Evolutionary conservation across 805 yeast genomes (phyloP), one percentile per base, ranked within the genome.

Genomic region (Myxozyma vanderwaltii): DNA sequence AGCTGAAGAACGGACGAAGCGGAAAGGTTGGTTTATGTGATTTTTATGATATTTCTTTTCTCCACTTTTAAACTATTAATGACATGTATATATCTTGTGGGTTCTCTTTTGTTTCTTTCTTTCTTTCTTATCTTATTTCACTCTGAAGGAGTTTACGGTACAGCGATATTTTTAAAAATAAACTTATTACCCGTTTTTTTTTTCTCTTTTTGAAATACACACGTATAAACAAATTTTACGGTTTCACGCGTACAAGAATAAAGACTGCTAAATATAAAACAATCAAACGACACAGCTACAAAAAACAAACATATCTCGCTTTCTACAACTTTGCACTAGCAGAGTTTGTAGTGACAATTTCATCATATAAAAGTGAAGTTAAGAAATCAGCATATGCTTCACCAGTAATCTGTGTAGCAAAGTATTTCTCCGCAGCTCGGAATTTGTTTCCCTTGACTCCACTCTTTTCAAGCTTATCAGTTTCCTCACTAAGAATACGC

Each of bases 341-440:
- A 40, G 50, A 39, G 23, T 24, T 35, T 17, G 44, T 26, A 54
- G 52, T 51, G 23, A 61, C 58, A 31, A 61, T 61, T 17, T 61
- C 65, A 43, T 61, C 64, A 52, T 61, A 61, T 48, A 61, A 24
- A 51, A 61, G 33, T 41, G 86, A 80, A 57, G 90, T 86, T 69
- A 86, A 79, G 75, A 86, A 85, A 68, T 85, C 86, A 58, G 82
- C 77, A 75, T 82, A 84, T 66, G 76, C 78, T 71, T 84, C 84
- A 68, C 82, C 85, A 67, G 81, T 75, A 67, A 84, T 82, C 72
- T 84, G 88, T n/a, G 87, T 86, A 59, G 76, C 79, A 71, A 84
- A 81, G 76, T 77, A 81, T 45, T 73, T 77, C 64, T 82, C 83
- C 26, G 89, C 88, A 60, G 75, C 77, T 68, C 78, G 77, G 73